phyloP scores from a whole-genome alignment of 306 rosid genomes.

The Sicyos edulis region DNA sequence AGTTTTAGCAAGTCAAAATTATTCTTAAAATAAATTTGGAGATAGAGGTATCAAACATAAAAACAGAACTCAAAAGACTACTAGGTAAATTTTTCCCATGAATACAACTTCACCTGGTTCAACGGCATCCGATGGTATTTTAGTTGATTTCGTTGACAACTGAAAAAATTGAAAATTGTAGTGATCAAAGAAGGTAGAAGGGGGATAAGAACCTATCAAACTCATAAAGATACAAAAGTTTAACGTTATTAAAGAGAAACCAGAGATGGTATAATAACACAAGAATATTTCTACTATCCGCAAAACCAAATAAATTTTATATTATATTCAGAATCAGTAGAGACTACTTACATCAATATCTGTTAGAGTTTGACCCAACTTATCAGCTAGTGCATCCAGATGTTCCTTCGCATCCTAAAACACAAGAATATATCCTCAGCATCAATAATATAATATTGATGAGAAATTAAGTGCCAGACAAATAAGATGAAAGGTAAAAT shows the following conservation, averaged over 20 bases:
- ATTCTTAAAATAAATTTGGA: slow-evolving; percentile 9
- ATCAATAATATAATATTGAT: slow-evolving; percentile 24
- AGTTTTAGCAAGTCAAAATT: neutral
- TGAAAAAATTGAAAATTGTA: slow-evolving; percentile 28
- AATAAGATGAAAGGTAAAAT: slow-evolving; percentile 8
- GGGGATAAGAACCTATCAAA: slow-evolving; percentile 17
- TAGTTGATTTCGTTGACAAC: slow-evolving; percentile 78
- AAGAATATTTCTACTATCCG: neutral
- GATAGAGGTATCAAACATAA: slow-evolving; percentile 38
- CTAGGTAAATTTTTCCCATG: slow-evolving; percentile 35
- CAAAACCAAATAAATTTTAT: slow-evolving; percentile 7
- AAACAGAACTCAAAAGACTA: slow-evolving; percentile 35
- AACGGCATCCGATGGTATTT: slow-evolving; percentile 42
- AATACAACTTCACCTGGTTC: slow-evolving; percentile 83
- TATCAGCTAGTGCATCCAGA: slow-evolving; percentile 89
- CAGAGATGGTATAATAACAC: neutral
- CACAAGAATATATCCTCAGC: slow-evolving; percentile 30
- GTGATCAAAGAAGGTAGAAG: slow-evolving; percentile 22
- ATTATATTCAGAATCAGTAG: slow-evolving; percentile 8
- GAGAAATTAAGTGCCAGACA: slow-evolving; percentile 4
- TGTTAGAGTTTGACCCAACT: slow-evolving; percentile 81
- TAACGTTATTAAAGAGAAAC: neutral
- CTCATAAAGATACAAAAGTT: neutral
- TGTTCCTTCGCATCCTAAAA: slow-evolving; percentile 97
- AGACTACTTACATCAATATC: slow-evolving; percentile 73